Conservation (phyloP, 805 yeast species). For the Ogataea haglerorum region DNA sequence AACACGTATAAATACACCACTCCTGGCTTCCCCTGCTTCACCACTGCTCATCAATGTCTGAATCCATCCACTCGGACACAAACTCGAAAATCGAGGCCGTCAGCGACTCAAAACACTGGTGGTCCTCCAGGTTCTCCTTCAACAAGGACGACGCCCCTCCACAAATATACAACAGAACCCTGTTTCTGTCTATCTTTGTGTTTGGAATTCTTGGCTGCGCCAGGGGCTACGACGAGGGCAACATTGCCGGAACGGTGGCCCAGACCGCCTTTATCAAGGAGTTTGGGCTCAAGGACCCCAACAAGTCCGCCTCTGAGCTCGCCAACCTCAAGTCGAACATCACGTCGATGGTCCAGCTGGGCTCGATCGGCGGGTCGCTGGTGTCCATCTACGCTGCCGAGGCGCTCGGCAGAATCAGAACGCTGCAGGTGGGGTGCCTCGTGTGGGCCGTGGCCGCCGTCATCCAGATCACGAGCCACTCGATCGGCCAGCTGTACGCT, state of each 20-base stretch:
- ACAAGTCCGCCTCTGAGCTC: conserved; percentile 32
- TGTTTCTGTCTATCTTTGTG: conserved; percentile 33
- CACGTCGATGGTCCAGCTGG: conserved; percentile 54
- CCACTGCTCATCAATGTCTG: not conserved
- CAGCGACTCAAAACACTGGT: not conserved
- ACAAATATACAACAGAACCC: conserved; percentile 45
- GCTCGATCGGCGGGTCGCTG: conserved; percentile 50
- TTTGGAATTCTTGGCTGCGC: conserved; percentile 57
- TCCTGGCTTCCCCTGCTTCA: not conserved
- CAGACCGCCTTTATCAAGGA: conserved; percentile 39
- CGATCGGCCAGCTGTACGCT: conserved; percentile 50
- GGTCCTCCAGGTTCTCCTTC: conserved; percentile 2
- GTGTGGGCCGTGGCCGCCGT: conserved; percentile 45
- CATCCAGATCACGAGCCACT: conserved; percentile 45
- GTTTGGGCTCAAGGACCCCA: conserved; percentile 44
- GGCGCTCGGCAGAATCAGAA: conserved; percentile 47
- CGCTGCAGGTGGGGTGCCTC: conserved; percentile 42
- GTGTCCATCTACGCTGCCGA: conserved; percentile 48
- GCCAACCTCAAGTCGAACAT: conserved; percentile 52
- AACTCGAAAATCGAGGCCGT: conserved; percentile 13
- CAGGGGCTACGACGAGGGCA: conserved; percentile 58
- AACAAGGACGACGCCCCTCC: conserved; percentile 17
- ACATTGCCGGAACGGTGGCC: conserved; percentile 42
- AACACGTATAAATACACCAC: not conserved
- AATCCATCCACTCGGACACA: conserved; percentile 13